A percentile compares a stretch with the other conserved stretches of the same genome.
Evolutionary conservation across 805 yeast species (phyloP).

Genomic region (Henningerozyma blattae): DNA sequence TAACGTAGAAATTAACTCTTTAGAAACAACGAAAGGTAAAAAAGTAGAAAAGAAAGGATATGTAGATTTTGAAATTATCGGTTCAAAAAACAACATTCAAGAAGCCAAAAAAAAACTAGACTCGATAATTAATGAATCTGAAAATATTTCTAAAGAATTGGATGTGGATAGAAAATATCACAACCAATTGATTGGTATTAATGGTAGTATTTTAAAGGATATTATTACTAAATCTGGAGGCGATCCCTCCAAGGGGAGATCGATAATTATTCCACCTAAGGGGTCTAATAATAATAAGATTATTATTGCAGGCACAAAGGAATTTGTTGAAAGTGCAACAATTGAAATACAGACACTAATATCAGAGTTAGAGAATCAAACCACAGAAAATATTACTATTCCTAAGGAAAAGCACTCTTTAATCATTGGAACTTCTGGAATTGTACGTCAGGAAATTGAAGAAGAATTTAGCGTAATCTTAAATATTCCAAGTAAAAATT

Average conservation of each 20-base stretch:
- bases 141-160: conserved; percentile 43
- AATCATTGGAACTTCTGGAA: conserved; percentile 73
- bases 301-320: conserved; percentile 62
- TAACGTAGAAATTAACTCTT: conserved; percentile 40
- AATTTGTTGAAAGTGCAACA: conserved; percentile 57
- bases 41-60: conserved; percentile 35
- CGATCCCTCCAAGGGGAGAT: conserved; percentile 20
- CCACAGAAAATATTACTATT: conserved; percentile 40
- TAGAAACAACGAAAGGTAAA: conserved; percentile 27
- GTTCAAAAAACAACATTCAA: conserved; percentile 66
- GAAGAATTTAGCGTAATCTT: conserved; percentile 52
- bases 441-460: conserved; percentile 60
- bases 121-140: conserved; percentile 53
- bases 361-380: conserved; percentile 46
- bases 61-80: conserved; percentile 59
- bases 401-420: conserved; percentile 64
- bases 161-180: conserved; percentile 66
- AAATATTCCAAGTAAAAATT: conserved; percentile 50
- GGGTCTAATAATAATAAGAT: conserved; percentile 48
- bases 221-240: conserved; percentile 75
- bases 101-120: conserved; percentile 56
- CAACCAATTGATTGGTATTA: conserved; percentile 64
- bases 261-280: conserved; percentile 50
- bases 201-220: conserved; percentile 61
- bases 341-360: conserved; percentile 52